Evolutionary conservation across 768 basidiomycete species (phyloP), one percentile per base, ranked within the genome.

Genomic region (Boletus fagicola): DNA sequence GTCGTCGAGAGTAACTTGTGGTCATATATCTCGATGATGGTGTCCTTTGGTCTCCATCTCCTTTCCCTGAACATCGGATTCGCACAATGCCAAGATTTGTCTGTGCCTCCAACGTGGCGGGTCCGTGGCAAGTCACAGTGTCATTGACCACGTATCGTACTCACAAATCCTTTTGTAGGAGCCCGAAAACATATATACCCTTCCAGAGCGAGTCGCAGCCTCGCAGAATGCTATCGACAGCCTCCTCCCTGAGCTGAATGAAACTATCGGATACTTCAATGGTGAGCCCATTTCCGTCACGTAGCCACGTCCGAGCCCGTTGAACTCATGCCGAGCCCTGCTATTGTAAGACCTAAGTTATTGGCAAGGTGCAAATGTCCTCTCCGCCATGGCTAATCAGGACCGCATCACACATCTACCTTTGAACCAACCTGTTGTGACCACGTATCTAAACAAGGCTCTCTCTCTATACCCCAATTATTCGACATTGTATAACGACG

Each of bases 301-400:
- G 26, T 9, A 18, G 5, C 3, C 10, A 28, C 12, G 40, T 58
- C 15, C n/a, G n/a, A n/a, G 28, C 7, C 6, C 49, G 18, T 35
- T 8, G 9, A 18, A 46, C 44, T 38, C 26, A 56, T n/a, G 12
- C 18, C 36, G 22, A 33, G 26, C 24, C 22, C 20, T 26, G 20
- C 46, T 31, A 43, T 33, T 45, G 40, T 8, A 48, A 80, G 81
- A 77, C 7, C 76, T 83, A 40, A 75, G 79, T 39, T 82, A 75
- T 56, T 83, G 82, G 82, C 80, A 82, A 61, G 71, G 78, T 24
- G 82, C 72, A 2, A 83, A 83, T 50, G 80, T 76, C 11, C 79
- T 73, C 67, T 78, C 80, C 18, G 76, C 75, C n/a, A 72, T 79
- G 70, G 81, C 79, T 1, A 80, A 81, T 26, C 50, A 52, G 11